Base-by-base conservation (phyloP, 495 filamentous ascomycete species). In the Opeltia flavorubescens region DNA sequence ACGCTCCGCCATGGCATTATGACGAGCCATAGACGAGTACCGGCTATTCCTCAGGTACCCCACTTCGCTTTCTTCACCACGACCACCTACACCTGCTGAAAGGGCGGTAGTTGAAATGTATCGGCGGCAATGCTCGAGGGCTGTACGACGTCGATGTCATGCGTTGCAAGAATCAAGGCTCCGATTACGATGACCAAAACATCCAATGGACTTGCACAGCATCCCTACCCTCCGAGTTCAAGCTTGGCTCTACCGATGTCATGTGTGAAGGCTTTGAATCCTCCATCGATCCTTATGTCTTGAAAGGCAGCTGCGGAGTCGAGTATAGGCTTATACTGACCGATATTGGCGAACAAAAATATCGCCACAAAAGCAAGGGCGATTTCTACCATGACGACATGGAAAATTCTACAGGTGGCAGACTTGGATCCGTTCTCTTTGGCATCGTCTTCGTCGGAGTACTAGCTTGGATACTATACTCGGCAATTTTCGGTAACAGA, bases 121-220 rank as follows among this genome's bases (percentile, higher is more conserved):
- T 80, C 48, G 87, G 87, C 11, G 74, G 79, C 30, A 74, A 69
- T 12, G 73, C 69, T 21, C 62, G 69, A 53, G 65, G 66, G 17
- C 70, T 85, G 26, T 83, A 91, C 65, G 61, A 75, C 18, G 64
- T 94, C 47, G 81, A 88, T 54, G 66, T 80, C 5, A 83, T 98
- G 80, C 86, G 86, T 48, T 98, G 91, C 69, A 80, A 71, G 46
- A 98, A 96, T 63, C 66, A 75, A 36, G 91, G 91, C 44, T 62
- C 71, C 5, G 75, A 72, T 25, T 87, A 89, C 61, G 70, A 69
- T 30, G 58, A 67, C 21, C 74, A 84, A 58, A 78, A 89, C 63
- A 67, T 95, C 29, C 76, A 89, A 60, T 98, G 91, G 91, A 80
- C 84, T 0, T 98, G 91, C 63, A 77, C 76, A 1, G 86, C 91